Evolutionary conservation across 257 asterid species (phyloP), one percentile per base, ranked within the genome.

Genomic region (Lithospermum erythrorhizon): DNA sequence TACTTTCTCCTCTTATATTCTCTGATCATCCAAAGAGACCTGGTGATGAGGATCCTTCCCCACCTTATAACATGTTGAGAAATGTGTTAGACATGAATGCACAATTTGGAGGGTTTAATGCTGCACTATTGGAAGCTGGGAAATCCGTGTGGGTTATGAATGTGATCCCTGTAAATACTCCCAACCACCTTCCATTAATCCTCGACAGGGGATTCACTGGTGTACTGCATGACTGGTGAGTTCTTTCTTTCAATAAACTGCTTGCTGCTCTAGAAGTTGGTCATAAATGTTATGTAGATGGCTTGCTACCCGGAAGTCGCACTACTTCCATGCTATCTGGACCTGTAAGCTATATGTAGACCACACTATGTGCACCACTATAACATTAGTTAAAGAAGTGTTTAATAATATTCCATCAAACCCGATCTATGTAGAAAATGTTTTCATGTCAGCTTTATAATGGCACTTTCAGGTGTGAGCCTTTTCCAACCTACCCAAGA

Each of bases 1-100:
- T 93, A 68, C 88, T 93, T 53, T 93, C 99, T 22, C 99, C 99
- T 20, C 62, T 93, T 48, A 87, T 93, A 72, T 93, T 89, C 70
- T 93, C 99, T 2, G 99, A 93, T 77, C 99, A 93, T 73, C 99
- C 99, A 4, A 93, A 93, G 82, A 76, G 99, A 79, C 99, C 99
- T 51, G 99, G 99, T 3, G 95, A 84, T 48, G 99, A 93, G 79
- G 99, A 93, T 71, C 99, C 99, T 75, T 83, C 96, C 53, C 99
- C 99, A 32, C 99, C 99, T 75, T 93, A 80, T 76, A 93, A 93
- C 89, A 93, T 93, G 99, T 87, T 93, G 61, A 82, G 99, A 72
- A 93, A 93, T 81, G 97, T 93, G 66, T 70, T 93, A 71, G 99
- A 93, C 78, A 89, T 89, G 99, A 93, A 93, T 72, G 91, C 97